phyloP scores from a whole-genome alignment of 164 flowering plant species.

The Santalum album region DNA sequence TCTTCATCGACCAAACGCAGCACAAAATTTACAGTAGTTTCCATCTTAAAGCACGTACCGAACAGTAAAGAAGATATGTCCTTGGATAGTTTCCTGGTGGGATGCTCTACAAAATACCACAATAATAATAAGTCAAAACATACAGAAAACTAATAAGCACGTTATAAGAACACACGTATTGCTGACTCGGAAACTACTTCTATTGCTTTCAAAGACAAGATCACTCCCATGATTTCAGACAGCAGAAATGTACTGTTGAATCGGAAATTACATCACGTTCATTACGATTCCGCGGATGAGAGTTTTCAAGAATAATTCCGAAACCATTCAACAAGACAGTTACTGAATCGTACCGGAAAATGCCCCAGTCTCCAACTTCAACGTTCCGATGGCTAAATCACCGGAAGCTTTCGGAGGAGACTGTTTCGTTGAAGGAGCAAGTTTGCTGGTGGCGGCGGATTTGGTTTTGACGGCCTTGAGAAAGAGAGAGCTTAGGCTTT shows the following conservation, averaged over 20 bases:
- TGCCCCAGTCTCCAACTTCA: slow-evolving; percentile 1
- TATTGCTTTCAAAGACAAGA: too few relatives aligned
- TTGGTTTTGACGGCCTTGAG: slow-evolving; percentile 10
- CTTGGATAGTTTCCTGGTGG: slow-evolving; percentile 5
- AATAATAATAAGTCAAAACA: neutral
- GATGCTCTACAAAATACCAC: slow-evolving; percentile 11
- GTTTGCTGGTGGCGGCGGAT: slow-evolving; percentile 1
- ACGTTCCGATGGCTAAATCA: neutral
- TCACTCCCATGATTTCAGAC: too few relatives aligned
- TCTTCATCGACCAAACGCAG: too few relatives aligned
- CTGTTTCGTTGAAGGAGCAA: slow-evolving; percentile 6
- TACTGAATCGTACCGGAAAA: slow-evolving; percentile 7
- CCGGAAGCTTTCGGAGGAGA: neutral
- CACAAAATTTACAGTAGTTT: too few relatives aligned
- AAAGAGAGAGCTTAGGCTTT: slow-evolving; percentile 22
- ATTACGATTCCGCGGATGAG: neutral
- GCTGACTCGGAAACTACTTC: too few relatives aligned
- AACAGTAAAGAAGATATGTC: slow-evolving; percentile 27
- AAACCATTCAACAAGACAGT: neutral
- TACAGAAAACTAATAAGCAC: too few relatives aligned
- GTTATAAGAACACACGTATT: neutral
- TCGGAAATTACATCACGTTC: too few relatives aligned
- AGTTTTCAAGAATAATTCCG: neutral
- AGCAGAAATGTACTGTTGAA: too few relatives aligned
- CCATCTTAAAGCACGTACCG: slow-evolving; percentile 19